Evolutionary conservation across 2,329 filamentous ascomycete genomes (phyloP), one percentile per base, ranked within the genome.

Genomic region (Colletotrichum horii): DNA sequence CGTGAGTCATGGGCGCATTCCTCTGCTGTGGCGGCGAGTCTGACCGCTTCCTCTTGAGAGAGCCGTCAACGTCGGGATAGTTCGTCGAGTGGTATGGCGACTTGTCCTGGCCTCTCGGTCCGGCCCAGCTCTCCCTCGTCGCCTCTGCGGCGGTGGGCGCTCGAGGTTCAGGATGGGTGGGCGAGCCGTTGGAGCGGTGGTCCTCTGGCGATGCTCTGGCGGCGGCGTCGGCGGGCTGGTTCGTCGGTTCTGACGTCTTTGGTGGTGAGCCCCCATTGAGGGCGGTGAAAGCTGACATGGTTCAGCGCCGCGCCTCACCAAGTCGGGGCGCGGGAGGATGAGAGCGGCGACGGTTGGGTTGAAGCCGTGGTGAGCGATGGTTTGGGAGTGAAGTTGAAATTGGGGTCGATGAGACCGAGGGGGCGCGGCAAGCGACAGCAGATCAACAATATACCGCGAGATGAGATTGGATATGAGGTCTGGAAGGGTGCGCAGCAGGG

Each of bases 31-130:
- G 82, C 71, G 93, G 93, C 48, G 93, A 94, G 61, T 88, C 85
- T 8, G 94, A 95, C 76, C 94, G 91, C 83, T 95, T 96, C 80
- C 92, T 91, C 84, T 93, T 94, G 79, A 91, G 89, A 22, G 89
- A 84, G 19, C 80, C 81, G 43, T 92, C 89, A n/a, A 82, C 80
- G 36, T 89, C 86, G 8, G 87, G 78, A 79, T 88, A 87, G 48
- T 78, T 78, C 60, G 85, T 78, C 3, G 86, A 80, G 66, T 85
- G 84, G 76, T 87, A 86, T 19, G 85, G 79, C 43, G 85, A 80
- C 69, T 87, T 83, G 6, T 90, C 89, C 55, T 82, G 79, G 61
- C 38, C 38, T n/a, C 81, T 83, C 24, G 86, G 82, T 6, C 80
- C 81, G 34, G 86, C 81, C 85, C 88, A 88, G 67, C 84, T 83